Evolutionary conservation across 23 red algal species (phyloP).

Genomic region (Gracilaria vermiculophylla): DNA sequence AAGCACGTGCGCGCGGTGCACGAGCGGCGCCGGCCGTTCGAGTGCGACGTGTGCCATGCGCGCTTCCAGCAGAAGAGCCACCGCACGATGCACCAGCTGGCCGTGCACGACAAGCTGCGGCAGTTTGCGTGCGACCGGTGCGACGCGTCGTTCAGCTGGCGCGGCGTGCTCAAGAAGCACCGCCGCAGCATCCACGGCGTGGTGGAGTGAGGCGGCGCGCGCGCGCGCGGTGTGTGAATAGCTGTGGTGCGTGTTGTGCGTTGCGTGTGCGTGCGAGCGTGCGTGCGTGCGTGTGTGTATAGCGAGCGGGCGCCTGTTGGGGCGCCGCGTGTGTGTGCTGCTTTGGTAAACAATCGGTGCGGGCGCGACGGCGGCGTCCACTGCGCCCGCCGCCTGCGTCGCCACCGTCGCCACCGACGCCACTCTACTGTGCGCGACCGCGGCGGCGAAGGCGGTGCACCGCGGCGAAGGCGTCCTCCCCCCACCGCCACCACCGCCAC

Average conservation of each 20-base stretch:
- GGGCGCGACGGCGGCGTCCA: no score
- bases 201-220: slow-evolving; percentile 29
- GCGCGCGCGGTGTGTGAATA: neutral
- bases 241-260: neutral
- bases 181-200: slow-evolving; percentile 50
- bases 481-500: no score
- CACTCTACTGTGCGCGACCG: no score
- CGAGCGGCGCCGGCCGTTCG: slow-evolving; percentile 61
- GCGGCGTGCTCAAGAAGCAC: slow-evolving; percentile 66
- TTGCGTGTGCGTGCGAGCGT: no score
- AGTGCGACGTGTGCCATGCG: slow-evolving; percentile 61
- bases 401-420: no score
- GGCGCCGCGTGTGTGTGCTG: no score
- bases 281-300: no score
- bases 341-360: no score
- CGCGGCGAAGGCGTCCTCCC: no score
- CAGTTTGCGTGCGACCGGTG: slow-evolving; percentile 66
- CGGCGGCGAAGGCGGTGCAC: no score
- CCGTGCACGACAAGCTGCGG: slow-evolving; percentile 70
- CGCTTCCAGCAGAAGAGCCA: slow-evolving; percentile 71
- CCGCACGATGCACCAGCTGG: slow-evolving; percentile 45
- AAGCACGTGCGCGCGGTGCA: slow-evolving; percentile 68
- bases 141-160: slow-evolving; percentile 59
- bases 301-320: no score
- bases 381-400: no score